Percentiles rank a stretch among this genome's conserved stretches.
These are phyloP conservation scores for Linum trigynum DNA, from an alignment of 345 rosid genomes.

Conservation along the genomic window DNA sequence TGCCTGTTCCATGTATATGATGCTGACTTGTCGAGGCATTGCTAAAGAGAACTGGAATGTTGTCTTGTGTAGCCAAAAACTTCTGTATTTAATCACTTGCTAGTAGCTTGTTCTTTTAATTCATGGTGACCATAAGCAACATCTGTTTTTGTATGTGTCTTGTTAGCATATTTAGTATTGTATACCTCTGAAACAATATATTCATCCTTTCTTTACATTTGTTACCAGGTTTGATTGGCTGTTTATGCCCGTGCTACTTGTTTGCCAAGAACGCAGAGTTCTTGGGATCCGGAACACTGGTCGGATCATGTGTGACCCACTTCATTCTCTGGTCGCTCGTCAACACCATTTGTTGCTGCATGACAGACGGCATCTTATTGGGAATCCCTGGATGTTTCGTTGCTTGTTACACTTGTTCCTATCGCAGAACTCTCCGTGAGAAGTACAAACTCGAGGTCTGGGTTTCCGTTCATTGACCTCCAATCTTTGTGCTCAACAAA, in stretches of 20 bases:
- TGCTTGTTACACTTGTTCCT: slow-evolving; percentile 76
- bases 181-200: background rate
- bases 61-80: no score
- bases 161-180: background rate
- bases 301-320: slow-evolving; percentile 72
- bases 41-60: no score
- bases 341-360: slow-evolving; percentile 59
- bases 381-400: slow-evolving; percentile 84
- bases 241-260: slow-evolving; percentile 75
- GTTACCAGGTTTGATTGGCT: slow-evolving; percentile 55
- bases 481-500: no score
- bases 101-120: no score
- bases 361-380: slow-evolving; percentile 60
- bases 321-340: slow-evolving; percentile 61
- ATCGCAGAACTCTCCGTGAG: slow-evolving; percentile 56
- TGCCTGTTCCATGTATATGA: background rate
- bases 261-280: slow-evolving; percentile 80
- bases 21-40: background rate
- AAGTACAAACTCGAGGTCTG: slow-evolving; percentile 68
- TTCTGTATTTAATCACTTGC: no score
- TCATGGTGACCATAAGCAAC: no score
- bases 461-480: background rate
- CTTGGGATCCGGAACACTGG: slow-evolving; percentile 79
- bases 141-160: no score
- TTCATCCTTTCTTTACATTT: slow-evolving; percentile 10